Evolutionary conservation across 495 filamentous ascomycete species (phyloP).

Genomic region (Neurospora sp.): DNA sequence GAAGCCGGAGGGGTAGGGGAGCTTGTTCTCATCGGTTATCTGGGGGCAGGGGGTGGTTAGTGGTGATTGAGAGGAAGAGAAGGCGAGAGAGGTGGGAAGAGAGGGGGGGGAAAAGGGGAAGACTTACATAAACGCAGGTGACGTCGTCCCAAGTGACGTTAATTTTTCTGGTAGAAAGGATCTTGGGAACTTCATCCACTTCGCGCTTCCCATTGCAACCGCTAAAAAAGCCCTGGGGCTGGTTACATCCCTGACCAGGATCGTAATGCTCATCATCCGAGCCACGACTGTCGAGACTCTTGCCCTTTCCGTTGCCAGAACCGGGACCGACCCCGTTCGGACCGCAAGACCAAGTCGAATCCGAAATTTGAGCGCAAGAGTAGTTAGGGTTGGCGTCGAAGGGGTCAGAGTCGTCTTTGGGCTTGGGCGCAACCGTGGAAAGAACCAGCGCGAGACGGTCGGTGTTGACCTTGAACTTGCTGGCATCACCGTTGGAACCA

Average conservation of each 20-base stretch:
- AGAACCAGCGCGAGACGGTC: neutral
- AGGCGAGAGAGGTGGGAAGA: too few relatives aligned
- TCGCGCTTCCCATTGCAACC: too few relatives aligned
- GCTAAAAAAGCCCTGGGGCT: neutral
- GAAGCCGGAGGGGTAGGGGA: too few relatives aligned
- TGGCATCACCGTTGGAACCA: neutral
- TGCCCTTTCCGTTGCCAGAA: neutral
- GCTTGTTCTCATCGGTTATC: too few relatives aligned
- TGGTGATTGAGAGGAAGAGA: too few relatives aligned
- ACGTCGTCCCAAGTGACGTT: too few relatives aligned
- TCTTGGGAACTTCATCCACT: too few relatives aligned
- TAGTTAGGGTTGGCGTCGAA: neutral
- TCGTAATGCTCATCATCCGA: neutral
- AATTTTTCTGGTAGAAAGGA: too few relatives aligned
- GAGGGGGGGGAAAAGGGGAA: too few relatives aligned
- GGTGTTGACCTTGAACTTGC: neutral
- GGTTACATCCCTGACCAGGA: neutral
- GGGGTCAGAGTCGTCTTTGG: neutral
- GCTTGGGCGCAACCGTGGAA: neutral
- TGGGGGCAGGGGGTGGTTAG: too few relatives aligned
- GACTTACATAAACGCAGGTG: too few relatives aligned
- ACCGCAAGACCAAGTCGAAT: neutral
- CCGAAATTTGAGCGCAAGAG: neutral
- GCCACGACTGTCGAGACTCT: neutral
- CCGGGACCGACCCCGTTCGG: too few relatives aligned